Percentiles rank a stretch among this genome's conserved stretches.
Evolutionary conservation across 352 stramenopile genomes (phyloP).

Genomic region (Phytopythium helicoides): DNA sequence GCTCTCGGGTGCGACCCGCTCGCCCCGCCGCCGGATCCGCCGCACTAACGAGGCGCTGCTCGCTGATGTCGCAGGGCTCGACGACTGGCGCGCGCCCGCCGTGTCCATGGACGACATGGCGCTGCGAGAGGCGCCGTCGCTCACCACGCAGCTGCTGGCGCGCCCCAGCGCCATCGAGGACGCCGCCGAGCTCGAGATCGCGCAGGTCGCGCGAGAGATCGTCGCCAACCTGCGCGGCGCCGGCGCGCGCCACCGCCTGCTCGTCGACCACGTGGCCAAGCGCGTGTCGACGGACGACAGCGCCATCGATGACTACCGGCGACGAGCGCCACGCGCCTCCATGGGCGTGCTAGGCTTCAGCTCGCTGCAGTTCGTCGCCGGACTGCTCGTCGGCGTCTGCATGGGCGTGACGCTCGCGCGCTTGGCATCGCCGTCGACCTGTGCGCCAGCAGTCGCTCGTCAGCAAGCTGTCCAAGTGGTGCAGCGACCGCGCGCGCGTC

Average conservation of each 20-base stretch:
- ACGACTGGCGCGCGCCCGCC: conserved; percentile 10
- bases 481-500: conserved; percentile 19
- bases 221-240: conserved; percentile 33
- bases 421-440: background rate
- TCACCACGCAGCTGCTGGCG: conserved; percentile 5
- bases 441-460: conserved; percentile 22
- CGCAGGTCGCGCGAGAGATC: conserved; percentile 31
- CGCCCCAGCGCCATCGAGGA: conserved; percentile 4
- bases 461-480: conserved; percentile 28
- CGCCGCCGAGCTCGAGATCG: conserved; percentile 5
- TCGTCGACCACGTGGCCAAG: conserved; percentile 11
- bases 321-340: background rate
- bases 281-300: conserved; percentile 1
- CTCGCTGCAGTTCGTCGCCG: conserved; percentile 37
- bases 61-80: background rate
- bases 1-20: background rate
- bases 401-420: conserved; percentile 20
- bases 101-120: conserved; percentile 1
- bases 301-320: background rate
- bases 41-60: background rate
- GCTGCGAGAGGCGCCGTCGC: conserved; percentile 10
- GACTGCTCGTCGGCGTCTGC: conserved; percentile 39
- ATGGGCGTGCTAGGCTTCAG: conserved; percentile 4
- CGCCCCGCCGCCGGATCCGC: too few species aligned
- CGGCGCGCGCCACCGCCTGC: conserved; percentile 24